Evolutionary conservation across 2,329 filamentous ascomycete genomes (phyloP), one percentile per base, ranked within the genome.

Genomic region (Aspergillus sp.): DNA sequence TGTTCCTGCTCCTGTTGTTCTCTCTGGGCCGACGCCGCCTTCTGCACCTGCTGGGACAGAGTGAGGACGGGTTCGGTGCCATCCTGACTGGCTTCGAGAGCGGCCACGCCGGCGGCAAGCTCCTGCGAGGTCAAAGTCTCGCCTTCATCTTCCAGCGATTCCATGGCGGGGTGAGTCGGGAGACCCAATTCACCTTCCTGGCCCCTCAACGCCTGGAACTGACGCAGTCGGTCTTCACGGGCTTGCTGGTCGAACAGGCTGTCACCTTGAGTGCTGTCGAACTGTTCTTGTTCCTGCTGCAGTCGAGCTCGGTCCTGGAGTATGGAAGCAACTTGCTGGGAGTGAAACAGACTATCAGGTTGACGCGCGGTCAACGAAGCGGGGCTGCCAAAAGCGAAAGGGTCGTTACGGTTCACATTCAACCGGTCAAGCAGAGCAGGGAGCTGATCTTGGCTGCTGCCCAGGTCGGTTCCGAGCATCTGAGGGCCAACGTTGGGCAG

Each of bases 1-100:
- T 71, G 64, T 45, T 73, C 67, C 45, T 67, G 54, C 46, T 69
- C 60, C 54, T 73, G 68, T 62, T 77, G 75, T 57, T 77, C 72
- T 49, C 71, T 69, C 56, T 78, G 75, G 45, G 77, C 77, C 47
- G 75, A 74, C 65, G 75, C 80, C 36, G 92, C 88, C 76, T 92
- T 90, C 75, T 93, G 90, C 0, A 95, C 90, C 75, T 94, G 91
- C 73, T 96, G 88, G 4, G 90, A 92, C 56, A 96, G 79, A 51
- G 91, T 92, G 14, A 93, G 82, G 20, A 81, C 75, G 61, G 86
- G 82, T 53, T 80, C 77, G 39, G 76, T 74, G 52, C 66, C 55
- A n/a, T 65, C 64, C 58, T 67, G 52, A 51, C 59, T 58, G 10
- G 57, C 59, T 49, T 63, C 39, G 12, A 49, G 7, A 18, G 52